These are phyloP conservation scores for Straminergon stramineum DNA, from an alignment of 225 moss, liverwort and hornwort species.

Conservation along the genomic window DNA sequence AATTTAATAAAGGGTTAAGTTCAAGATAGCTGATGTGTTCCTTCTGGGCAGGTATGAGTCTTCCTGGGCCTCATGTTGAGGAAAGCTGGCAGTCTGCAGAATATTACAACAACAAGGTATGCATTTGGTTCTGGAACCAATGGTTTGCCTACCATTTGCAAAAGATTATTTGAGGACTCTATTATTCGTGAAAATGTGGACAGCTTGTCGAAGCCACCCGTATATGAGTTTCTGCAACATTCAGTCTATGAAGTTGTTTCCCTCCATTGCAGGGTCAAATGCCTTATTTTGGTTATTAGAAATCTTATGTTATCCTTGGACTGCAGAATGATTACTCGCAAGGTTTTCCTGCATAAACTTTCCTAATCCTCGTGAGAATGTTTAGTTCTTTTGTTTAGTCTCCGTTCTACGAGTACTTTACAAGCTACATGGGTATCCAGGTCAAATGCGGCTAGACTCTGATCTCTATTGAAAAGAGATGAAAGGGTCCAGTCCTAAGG, in stretches of 20 bases:
- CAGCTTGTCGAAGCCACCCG: neutral
- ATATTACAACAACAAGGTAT: slow-evolving; percentile 95
- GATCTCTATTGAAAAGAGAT: neutral
- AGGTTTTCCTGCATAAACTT: neutral
- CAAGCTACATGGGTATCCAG: neutral
- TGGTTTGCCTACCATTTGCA: neutral
- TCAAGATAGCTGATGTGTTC: neutral
- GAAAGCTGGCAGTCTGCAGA: slow-evolving; percentile 98
- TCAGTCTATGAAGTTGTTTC: neutral
- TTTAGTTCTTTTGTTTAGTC: neutral
- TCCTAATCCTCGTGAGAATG: neutral
- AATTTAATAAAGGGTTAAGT: neutral
- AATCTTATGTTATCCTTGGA: neutral
- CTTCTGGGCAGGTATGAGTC: slow-evolving; percentile 59
- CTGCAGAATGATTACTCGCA: neutral
- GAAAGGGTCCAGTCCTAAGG: neutral
- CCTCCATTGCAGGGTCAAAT: neutral
- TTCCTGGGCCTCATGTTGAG: slow-evolving; percentile 94
- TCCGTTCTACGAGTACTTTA: neutral
- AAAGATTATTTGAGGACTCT: neutral
- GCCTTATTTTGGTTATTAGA: neutral
- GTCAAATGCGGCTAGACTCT: neutral
- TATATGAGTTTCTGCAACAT: neutral
- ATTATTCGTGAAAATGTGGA: neutral
- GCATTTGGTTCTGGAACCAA: neutral